Base-by-base conservation (phyloP, 169 alveolate genomes). In the Plasmodium coatneyi region DNA sequence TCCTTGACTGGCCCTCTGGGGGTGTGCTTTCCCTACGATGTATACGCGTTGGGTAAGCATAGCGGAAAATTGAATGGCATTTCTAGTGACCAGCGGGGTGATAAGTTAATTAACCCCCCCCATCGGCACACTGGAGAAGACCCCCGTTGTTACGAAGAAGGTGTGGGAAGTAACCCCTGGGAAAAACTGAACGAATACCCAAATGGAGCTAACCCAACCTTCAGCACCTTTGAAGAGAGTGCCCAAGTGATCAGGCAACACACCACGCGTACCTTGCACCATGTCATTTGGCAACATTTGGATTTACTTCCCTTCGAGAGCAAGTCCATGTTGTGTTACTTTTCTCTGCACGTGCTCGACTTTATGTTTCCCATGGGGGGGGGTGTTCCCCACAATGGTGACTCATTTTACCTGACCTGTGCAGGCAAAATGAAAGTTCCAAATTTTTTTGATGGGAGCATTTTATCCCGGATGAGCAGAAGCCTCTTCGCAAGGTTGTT, bases 291-390 rank as follows among this genome's bases (percentile, higher is more conserved):
- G 66, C 91, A 89, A 36, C 94, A 89, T 89, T 43, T 60, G 34
- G 83, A 89, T 10, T 12, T 79, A 25, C 46, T 89, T n/a, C 28
- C 49, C 19, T 89, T 89, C 22, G 83, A 78, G 22, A 36, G 70
- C 46, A 89, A 80, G 52, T 89, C 83, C 46, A 39, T 79, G 49
- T 28, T 89, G 25, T 89, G 83, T 16, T 89, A 80, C 82, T 89
- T 89, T 30, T 66, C 78, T 12, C 22, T 80, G 49, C 71, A 79
- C 56, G 49, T 89, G 22, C 83, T 74, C 16, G 56, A 79, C 30
- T 80, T 60, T 14, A 19, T 79, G 25, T 89, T 4, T 5, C 90
- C 90, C 6, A 32, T 79, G 71, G 39, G 28, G 14, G n/a, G 83
- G 25, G 0, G n/a, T 12, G 76, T 2, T 66, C 36, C 76, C 16